phyloP scores from a whole-genome alignment of 2,329 filamentous ascomycete genomes.

The Diaporthe destruens region DNA sequence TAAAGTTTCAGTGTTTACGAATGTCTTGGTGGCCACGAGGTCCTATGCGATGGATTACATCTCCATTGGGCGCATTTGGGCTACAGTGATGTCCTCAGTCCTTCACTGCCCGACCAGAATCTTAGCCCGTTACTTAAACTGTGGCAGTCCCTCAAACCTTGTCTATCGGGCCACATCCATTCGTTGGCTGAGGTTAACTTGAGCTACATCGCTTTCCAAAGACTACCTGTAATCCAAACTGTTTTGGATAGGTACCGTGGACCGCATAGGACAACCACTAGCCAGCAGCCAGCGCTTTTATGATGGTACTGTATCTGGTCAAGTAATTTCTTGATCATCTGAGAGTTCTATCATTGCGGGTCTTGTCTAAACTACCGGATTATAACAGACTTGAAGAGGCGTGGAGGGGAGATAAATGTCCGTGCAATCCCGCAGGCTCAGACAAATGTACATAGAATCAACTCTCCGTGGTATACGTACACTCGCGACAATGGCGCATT shows the following conservation, averaged over 20 bases:
- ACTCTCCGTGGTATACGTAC: constrained; percentile 42
- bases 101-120: not conserved
- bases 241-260: no score
- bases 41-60: not conserved
- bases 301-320: not conserved
- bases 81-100: no score
- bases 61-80: not conserved
- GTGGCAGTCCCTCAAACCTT: not conserved
- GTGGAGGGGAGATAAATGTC: constrained; percentile 46
- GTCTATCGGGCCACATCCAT: not conserved
- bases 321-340: not conserved
- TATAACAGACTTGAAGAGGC: constrained; percentile 45
- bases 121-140: not conserved
- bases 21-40: not conserved
- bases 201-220: no score
- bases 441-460: constrained; percentile 43
- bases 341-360: constrained; percentile 41
- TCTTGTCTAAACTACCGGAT: constrained; percentile 48
- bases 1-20: not conserved
- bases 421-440: constrained; percentile 41
- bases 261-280: not conserved
- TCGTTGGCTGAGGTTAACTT: no score
- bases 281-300: not conserved
- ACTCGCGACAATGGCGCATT: constrained; percentile 47
- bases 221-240: not conserved